A percentile compares a stretch with the other conserved stretches of the same genome.
These are phyloP conservation scores for Periglandula ipomoeae DNA, from an alignment of 2,329 filamentous ascomycete species.

Conservation along the genomic window DNA sequence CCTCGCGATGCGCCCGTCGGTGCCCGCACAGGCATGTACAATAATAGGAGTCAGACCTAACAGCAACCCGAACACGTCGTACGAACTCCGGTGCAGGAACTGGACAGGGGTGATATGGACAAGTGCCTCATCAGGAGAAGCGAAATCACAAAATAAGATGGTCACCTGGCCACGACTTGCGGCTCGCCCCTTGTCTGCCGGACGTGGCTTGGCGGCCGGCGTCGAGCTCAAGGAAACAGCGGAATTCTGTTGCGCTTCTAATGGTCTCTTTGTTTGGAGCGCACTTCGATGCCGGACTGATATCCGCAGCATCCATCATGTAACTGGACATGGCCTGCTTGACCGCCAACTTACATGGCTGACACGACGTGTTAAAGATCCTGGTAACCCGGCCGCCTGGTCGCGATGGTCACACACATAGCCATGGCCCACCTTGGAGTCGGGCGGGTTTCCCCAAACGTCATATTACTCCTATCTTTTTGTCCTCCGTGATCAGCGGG, in stretches of 20 bases:
- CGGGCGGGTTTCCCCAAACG: background rate
- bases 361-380: background rate
- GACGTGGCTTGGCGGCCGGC: background rate
- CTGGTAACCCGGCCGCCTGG: background rate
- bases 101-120: background rate
- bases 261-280: too few species aligned
- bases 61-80: background rate
- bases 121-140: background rate
- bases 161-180: conserved; percentile 1
- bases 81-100: background rate
- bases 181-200: conserved; percentile 1
- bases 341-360: background rate
- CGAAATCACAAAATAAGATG: background rate
- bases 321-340: too few species aligned
- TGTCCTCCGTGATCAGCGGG: conserved; percentile 1
- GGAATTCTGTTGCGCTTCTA: too few species aligned
- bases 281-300: too few species aligned
- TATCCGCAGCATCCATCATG: too few species aligned
- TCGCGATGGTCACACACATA: background rate
- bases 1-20: background rate
- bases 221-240: background rate
- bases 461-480: background rate
- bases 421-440: background rate
- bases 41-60: background rate
- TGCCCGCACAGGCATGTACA: background rate